phyloP scores from a whole-genome alignment of 768 basidiomycete species.

The Cystoderma amianthinum region DNA sequence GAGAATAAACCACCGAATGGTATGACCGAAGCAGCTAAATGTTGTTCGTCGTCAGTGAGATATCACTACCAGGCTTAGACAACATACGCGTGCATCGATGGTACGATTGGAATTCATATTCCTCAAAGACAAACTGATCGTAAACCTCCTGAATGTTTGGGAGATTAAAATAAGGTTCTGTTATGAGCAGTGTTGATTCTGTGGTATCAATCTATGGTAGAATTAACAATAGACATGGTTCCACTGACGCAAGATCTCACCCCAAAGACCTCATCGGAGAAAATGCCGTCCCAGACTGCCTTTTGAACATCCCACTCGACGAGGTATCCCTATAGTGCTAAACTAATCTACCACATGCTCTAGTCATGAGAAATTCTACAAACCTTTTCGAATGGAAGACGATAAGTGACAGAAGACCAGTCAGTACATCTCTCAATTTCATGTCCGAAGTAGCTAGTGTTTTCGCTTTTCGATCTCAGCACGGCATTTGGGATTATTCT shows the following conservation, averaged over 20 bases:
- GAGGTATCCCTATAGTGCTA: constrained; percentile 66
- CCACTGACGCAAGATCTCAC: constrained; percentile 28
- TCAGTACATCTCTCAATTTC: constrained; percentile 75
- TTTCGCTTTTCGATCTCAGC: constrained; percentile 80
- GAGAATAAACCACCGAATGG: constrained; percentile 71
- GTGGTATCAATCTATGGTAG: constrained; percentile 61
- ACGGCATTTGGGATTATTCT: constrained; percentile 80
- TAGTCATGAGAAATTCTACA: constrained; percentile 3
- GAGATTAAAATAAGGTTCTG: constrained; percentile 92
- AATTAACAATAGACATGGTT: constrained; percentile 2
- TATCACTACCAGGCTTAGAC: not conserved
- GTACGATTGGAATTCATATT: constrained; percentile 89
- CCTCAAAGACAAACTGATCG: constrained; percentile 94
- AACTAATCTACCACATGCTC: constrained; percentile 6
- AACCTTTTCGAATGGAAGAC: constrained; percentile 87
- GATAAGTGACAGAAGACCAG: constrained; percentile 74
- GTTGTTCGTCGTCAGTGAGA: constrained; percentile 4
- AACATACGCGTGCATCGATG: constrained; percentile 74
- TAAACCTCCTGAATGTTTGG: constrained; percentile 89
- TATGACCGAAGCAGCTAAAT: constrained; percentile 70
- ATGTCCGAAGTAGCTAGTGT: constrained; percentile 77
- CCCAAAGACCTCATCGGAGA: constrained; percentile 64
- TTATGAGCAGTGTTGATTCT: constrained; percentile 72
- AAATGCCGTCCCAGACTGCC: constrained; percentile 87
- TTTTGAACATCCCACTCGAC: constrained; percentile 97